Percentiles rank a stretch among this genome's conserved stretches.
Evolutionary conservation across 2,329 filamentous ascomycete genomes (phyloP).

Genomic region (Penicillium polonicum): DNA sequence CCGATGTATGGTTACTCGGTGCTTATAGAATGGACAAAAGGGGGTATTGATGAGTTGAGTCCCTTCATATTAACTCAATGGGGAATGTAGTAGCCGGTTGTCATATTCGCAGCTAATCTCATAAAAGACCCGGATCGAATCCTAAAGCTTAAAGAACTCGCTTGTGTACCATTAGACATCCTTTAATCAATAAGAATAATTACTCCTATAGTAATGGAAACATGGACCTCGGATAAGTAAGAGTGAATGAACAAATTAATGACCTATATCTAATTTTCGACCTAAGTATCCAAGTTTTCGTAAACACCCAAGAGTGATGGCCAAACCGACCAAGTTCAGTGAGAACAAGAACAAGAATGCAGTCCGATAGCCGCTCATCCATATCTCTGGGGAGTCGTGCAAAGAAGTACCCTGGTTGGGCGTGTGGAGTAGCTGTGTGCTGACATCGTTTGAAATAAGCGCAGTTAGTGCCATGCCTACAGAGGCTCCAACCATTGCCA

Average conservation of each 20-base stretch:
- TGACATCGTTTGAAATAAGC: constrained; percentile 5
- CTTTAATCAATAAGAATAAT: neutral
- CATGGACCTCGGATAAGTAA: neutral
- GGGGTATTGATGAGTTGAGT: neutral
- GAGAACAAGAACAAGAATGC: constrained; percentile 8
- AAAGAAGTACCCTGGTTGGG: neutral
- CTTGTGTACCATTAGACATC: neutral
- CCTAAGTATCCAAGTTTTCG: constrained; percentile 5
- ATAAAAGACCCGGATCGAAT: neutral
- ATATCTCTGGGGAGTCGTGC: neutral
- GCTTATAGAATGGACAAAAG: neutral
- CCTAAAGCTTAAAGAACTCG: neutral
- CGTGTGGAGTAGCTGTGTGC: neutral
- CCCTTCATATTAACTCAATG: neutral
- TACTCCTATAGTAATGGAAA: neutral
- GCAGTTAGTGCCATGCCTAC: constrained; percentile 4
- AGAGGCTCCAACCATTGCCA: constrained; percentile 7
- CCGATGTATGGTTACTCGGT: constrained; percentile 12
- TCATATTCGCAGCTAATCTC: neutral
- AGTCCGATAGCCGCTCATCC: constrained; percentile 5
- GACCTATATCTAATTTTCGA: neutral
- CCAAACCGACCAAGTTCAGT: neutral
- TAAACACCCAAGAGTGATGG: neutral
- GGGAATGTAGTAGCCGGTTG: neutral
- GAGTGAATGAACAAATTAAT: neutral